Conservation (phyloP, 2,329 filamentous ascomycete species). For the Botrytis porri region DNA sequence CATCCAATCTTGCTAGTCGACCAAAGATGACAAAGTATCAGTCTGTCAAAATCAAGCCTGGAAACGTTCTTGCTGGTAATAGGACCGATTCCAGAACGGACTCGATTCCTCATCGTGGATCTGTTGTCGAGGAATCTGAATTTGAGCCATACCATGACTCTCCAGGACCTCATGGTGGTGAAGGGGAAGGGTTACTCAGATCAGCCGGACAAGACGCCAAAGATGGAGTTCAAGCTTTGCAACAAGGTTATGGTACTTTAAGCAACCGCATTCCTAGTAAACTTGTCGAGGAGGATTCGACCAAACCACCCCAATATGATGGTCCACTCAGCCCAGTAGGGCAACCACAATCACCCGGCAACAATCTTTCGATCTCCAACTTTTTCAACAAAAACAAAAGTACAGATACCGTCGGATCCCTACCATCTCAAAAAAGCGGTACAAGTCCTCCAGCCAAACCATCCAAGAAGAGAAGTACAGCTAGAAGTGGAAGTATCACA, state of each 20-base stretch:
- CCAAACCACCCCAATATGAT: background rate
- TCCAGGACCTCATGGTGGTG: constrained; percentile 48
- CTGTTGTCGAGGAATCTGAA: constrained; percentile 43
- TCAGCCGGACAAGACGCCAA: constrained; percentile 57
- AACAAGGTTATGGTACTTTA: constrained; percentile 52
- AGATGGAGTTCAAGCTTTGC: constrained; percentile 62
- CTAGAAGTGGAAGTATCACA: constrained; percentile 73
- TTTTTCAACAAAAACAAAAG: constrained; percentile 23
- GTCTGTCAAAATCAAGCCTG: constrained; percentile 65
- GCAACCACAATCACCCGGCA: background rate
- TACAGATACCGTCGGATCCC: constrained; percentile 35
- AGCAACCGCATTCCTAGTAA: background rate
- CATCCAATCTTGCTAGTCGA: constrained; percentile 63
- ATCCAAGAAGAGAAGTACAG: constrained; percentile 47
- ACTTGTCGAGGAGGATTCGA: background rate
- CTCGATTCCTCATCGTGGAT: constrained; percentile 43
- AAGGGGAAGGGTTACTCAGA: constrained; percentile 52
- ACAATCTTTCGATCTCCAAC: background rate
- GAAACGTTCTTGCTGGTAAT: constrained; percentile 21
- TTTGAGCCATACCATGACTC: constrained; percentile 26
- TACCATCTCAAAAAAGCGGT: constrained; percentile 30
- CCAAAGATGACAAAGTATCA: constrained; percentile 60
- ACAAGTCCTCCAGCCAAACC: constrained; percentile 33
- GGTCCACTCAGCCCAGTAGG: constrained; percentile 8
- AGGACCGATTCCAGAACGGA: constrained; percentile 35